Conservation (phyloP, 1,139 yeast species). For the Arxiozyma bovina region DNA sequence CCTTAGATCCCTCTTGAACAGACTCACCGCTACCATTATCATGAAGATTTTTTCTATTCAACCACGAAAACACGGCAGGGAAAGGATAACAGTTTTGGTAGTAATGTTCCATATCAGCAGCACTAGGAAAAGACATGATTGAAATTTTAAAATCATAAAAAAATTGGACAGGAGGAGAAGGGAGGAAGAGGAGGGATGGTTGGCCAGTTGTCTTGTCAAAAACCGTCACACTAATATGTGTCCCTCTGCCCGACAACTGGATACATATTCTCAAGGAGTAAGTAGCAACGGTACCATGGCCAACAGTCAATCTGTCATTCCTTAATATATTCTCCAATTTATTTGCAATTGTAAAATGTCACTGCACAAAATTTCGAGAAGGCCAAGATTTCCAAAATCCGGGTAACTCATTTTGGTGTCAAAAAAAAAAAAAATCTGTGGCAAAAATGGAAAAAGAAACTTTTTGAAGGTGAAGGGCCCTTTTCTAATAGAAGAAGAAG, state of each 20-base stretch:
- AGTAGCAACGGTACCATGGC: too few species aligned
- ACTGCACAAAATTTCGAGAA: background rate
- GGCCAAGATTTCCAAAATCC: too few species aligned
- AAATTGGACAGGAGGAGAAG: background rate
- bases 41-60: conserved; percentile 45
- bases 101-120: conserved; percentile 64
- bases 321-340: too few species aligned
- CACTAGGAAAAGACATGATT: conserved; percentile 28
- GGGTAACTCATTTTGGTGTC: background rate
- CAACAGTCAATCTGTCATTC: too few species aligned
- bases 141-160: background rate
- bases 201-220: too few species aligned
- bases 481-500: too few species aligned
- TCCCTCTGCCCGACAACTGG: too few species aligned
- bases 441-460: background rate
- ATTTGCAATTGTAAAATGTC: too few species aligned
- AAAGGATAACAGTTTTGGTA: conserved; percentile 68
- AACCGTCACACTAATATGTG: too few species aligned
- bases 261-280: too few species aligned
- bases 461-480: background rate
- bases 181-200: background rate
- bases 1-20: background rate
- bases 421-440: background rate
- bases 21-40: background rate
- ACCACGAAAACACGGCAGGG: conserved; percentile 72